A percentile compares a stretch with the other conserved stretches of the same genome.
These are phyloP conservation scores for Fomitopsis serialis DNA, from an alignment of 768 basidiomycete genomes.

Conservation along the genomic window DNA sequence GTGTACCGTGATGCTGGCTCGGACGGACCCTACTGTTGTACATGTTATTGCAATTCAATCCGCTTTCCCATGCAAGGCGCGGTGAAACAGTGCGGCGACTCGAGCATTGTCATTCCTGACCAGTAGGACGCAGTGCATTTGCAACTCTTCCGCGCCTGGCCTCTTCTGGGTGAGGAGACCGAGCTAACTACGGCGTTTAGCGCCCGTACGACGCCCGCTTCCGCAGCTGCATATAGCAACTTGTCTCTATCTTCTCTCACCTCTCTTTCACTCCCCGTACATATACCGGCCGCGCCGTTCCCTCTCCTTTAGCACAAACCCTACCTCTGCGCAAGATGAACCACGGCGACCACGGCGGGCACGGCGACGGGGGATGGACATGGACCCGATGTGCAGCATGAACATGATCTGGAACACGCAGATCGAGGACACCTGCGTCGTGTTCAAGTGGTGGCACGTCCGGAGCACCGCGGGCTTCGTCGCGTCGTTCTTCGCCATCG, in stretches of 20 bases:
- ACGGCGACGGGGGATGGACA: slow-evolving; percentile 34
- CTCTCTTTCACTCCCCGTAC: background rate
- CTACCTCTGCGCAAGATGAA: slow-evolving; percentile 16
- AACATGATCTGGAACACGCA: slow-evolving; percentile 89
- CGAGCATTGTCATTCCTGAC: background rate
- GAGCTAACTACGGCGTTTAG: background rate
- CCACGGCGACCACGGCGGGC: slow-evolving; percentile 39
- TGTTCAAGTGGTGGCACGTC: slow-evolving; percentile 79
- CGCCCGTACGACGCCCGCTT: background rate
- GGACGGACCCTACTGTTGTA: slow-evolving; percentile 4
- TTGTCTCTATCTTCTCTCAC: background rate
- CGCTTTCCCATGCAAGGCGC: background rate
- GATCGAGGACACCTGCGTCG: slow-evolving; percentile 73
- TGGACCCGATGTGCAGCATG: slow-evolving; percentile 55
- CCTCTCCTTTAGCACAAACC: background rate
- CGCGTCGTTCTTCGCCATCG: slow-evolving; percentile 60
- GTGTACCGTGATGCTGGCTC: background rate
- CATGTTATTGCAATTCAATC: background rate
- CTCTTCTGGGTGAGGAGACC: background rate
- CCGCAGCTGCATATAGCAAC: background rate
- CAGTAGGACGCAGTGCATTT: background rate
- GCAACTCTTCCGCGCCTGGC: background rate
- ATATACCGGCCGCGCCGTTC: background rate
- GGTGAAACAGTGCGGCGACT: no score
- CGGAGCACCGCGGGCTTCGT: slow-evolving; percentile 48